A percentile compares a stretch with the other conserved stretches of the same genome.
Evolutionary conservation across 768 basidiomycete genomes (phyloP).

Genomic region (Hypholoma fasciculare): DNA sequence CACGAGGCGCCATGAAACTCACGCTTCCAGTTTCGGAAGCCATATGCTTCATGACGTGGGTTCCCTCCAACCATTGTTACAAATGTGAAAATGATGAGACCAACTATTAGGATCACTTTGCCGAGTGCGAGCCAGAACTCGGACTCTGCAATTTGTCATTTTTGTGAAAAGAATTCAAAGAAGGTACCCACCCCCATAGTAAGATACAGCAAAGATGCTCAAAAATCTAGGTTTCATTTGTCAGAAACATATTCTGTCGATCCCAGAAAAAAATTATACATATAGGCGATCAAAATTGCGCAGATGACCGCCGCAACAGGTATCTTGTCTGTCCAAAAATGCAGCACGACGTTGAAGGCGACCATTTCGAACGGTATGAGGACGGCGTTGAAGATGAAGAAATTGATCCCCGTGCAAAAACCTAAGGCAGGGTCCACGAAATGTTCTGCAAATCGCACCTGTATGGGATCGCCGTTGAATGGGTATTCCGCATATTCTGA

Average conservation of each 20-base stretch:
- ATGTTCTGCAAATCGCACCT: constrained; percentile 60
- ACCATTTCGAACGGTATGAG: constrained; percentile 52
- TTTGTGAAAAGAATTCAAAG: not conserved
- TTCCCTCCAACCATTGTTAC: constrained; percentile 64
- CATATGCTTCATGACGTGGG: constrained; percentile 52
- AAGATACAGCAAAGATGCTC: constrained; percentile 48
- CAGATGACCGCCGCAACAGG: constrained; percentile 44
- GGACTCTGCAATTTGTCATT: constrained; percentile 34
- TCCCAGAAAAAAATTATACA: constrained; percentile 25
- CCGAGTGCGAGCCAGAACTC: constrained; percentile 58
- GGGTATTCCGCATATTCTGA: not conserved
- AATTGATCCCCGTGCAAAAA: constrained; percentile 57
- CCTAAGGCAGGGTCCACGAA: constrained; percentile 60
- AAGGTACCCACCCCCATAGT: constrained; percentile 44
- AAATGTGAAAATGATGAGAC: constrained; percentile 54
- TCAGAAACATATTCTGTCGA: not conserved
- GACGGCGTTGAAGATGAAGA: constrained; percentile 50
- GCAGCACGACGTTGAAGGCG: constrained; percentile 52
- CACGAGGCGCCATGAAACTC: constrained; percentile 13
- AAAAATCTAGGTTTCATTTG: constrained; percentile 29
- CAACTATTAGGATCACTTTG: constrained; percentile 47
- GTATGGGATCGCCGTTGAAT: not conserved
- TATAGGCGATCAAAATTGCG: constrained; percentile 42
- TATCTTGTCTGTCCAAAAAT: constrained; percentile 55
- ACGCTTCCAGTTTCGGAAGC: constrained; percentile 54